Conservation (phyloP, 176 grass and related monocot genomes). For the Hordeum marinum region DNA sequence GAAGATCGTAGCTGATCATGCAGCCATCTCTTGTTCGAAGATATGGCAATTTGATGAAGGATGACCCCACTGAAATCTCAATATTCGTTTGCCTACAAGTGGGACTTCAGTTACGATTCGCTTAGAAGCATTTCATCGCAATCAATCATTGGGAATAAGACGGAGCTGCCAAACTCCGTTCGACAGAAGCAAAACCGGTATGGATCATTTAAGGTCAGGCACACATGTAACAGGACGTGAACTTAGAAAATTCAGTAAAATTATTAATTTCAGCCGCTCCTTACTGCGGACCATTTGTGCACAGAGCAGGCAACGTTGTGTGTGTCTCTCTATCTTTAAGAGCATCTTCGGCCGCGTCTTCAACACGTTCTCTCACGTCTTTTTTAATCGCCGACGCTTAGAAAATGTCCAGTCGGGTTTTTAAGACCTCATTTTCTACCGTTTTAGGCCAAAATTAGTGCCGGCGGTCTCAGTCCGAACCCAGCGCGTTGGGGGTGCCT, state of each 20-base stretch:
- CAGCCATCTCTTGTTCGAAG: no score
- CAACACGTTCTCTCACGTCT: no score
- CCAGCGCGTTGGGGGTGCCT: no score
- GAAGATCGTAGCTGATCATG: not conserved
- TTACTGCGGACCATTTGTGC: not conserved
- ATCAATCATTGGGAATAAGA: not conserved
- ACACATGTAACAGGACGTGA: not conserved
- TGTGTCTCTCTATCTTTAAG: no score
- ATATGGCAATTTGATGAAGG: not conserved
- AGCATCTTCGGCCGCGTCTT: no score
- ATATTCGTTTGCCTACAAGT: not conserved
- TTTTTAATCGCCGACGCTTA: no score
- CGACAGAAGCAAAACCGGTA: not conserved
- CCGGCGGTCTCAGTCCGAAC: no score
- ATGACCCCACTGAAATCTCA: not conserved
- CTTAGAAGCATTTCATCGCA: not conserved
- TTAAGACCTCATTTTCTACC: no score
- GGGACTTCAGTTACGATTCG: not conserved
- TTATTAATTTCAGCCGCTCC: not conserved
- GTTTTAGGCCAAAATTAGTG: no score
- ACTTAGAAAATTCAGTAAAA: not conserved
- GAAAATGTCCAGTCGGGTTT: no score
- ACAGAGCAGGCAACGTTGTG: no score
- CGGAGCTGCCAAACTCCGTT: not conserved
- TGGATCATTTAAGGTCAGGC: not conserved